Percentiles rank a stretch among this genome's conserved stretches.
These are phyloP conservation scores for Euphrasia arctica DNA, from an alignment of 305 asterid genomes.

Conservation along the genomic window DNA sequence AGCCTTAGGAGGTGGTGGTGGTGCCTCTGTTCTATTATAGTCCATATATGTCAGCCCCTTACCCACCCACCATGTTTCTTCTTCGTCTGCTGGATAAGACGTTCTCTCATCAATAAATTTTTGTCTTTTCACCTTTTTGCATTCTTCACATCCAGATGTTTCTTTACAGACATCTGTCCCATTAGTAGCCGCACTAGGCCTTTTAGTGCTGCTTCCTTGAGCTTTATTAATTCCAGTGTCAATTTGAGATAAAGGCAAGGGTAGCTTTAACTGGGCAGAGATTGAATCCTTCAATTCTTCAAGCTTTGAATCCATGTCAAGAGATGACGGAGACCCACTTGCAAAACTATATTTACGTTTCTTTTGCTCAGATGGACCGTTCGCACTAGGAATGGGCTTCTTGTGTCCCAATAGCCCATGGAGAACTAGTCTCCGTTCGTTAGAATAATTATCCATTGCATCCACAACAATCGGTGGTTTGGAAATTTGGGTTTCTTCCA, in stretches of 20 bases:
- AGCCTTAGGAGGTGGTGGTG: slow-evolving; percentile 47
- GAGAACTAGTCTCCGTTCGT: slow-evolving; percentile 68
- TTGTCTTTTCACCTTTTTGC: slow-evolving; percentile 66
- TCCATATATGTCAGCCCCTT: slow-evolving; percentile 58
- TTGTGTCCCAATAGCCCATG: slow-evolving; percentile 39
- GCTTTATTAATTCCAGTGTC: slow-evolving; percentile 45
- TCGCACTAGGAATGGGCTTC: slow-evolving; percentile 29
- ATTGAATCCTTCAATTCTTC: slow-evolving; percentile 65
- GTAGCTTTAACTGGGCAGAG: slow-evolving; percentile 53
- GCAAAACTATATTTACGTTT: slow-evolving; percentile 31
- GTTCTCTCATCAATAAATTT: slow-evolving; percentile 56
- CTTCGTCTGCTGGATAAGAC: slow-evolving; percentile 52
- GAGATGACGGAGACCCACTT: neutral
- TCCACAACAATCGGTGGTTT: slow-evolving; percentile 43
- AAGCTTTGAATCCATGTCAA: slow-evolving; percentile 26
- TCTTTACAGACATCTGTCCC: slow-evolving; percentile 50
- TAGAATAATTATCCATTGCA: slow-evolving; percentile 50
- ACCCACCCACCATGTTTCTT: slow-evolving; percentile 73
- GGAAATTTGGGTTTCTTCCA: slow-evolving; percentile 51
- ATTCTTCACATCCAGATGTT: slow-evolving; percentile 76
- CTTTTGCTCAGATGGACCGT: slow-evolving; percentile 35
- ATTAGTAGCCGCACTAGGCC: slow-evolving; percentile 36
- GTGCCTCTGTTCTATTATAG: slow-evolving; percentile 56
- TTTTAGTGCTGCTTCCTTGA: slow-evolving; percentile 32
- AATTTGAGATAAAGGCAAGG: slow-evolving; percentile 32